Base-by-base conservation (phyloP, 1,284 basidiomycete species). In the Sanghuangporus baumii region DNA sequence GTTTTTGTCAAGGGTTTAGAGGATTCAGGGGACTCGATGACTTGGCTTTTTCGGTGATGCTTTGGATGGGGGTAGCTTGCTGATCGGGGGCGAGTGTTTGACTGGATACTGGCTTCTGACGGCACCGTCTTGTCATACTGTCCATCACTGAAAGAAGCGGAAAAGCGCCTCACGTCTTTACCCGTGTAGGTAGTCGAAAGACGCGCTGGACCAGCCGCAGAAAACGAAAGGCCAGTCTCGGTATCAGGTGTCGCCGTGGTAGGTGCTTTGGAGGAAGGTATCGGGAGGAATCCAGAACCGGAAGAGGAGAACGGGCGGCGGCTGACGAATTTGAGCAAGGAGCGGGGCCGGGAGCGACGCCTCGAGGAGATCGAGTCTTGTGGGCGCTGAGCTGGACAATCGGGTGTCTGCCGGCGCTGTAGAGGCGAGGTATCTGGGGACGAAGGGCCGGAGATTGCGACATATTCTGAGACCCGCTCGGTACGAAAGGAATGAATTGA, bases 271-370 rank as follows among this genome's bases (percentile, higher is more conserved):
- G 62, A 57, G 43, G 63, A 12, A 23, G 59, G 63, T 16, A 48
- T 41, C 26, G 63, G 59, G 34, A 61, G 18, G 54, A 65, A 61
- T 14, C 63, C 63, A 14, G 63, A 36, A 36, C 63, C 50, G 37
- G 63, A 61, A 55, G 63, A 61, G 26, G 63, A 65, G 63, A 65
- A 65, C 37, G 63, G 63, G 52, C 63, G 63, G 54, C 60, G 58
- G 40, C 58, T 52, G 51, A 65, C 63, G 41, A 65, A 65, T 18
- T 65, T 65, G 60, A 65, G 63, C 23, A 65, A 31, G 6, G 63
- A 65, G 7, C 63, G 55, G 23, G 63, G 46, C 5, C 62, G 57
- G 16, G 62, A 63, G 31, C 41, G 62, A 11, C 54, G 36, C 20
- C 59, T 41, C 40, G 51, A 23, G 52, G 59, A 31, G 37, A 31